Conservation (phyloP, 2,329 filamentous ascomycete genomes). For the Akanthomyces muscarius region DNA sequence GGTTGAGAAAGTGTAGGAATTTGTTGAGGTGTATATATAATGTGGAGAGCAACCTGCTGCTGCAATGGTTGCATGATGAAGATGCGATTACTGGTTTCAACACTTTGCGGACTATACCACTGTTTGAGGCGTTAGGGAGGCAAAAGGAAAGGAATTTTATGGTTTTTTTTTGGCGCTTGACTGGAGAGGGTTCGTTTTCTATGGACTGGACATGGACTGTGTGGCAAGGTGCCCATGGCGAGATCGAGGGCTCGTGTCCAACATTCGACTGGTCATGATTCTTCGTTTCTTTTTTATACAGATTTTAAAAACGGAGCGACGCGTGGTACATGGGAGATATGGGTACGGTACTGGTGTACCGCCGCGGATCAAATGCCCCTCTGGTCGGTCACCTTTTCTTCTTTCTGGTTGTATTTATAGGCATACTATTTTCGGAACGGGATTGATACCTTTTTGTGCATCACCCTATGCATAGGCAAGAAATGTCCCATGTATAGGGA, state of each 20-base stretch:
- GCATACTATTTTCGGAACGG: conserved; percentile 13
- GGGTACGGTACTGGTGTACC: neutral
- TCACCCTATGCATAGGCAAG: neutral
- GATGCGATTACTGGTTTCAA: conserved; percentile 9
- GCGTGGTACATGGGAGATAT: conserved; percentile 3
- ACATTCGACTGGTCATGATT: neutral
- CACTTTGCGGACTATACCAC: conserved; percentile 14
- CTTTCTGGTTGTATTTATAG: conserved; percentile 19
- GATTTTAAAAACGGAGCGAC: neutral
- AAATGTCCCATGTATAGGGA: neutral
- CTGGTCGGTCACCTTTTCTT: conserved; percentile 10
- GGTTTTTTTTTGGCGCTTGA: conserved; percentile 11
- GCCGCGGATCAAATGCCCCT: neutral
- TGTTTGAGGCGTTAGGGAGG: conserved; percentile 9
- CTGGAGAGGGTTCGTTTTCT: conserved; percentile 5
- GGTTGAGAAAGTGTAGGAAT: conserved; percentile 12
- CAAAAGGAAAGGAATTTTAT: neutral
- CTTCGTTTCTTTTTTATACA: neutral
- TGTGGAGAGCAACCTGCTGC: conserved; percentile 2
- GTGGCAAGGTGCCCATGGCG: neutral
- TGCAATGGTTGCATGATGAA: conserved; percentile 11
- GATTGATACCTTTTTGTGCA: conserved; percentile 6
- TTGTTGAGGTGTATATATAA: conserved; percentile 15
- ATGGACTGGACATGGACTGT: neutral
- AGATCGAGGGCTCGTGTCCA: neutral